Evolutionary conservation across 1,284 basidiomycete genomes (phyloP), one percentile per base, ranked within the genome.

Genomic region (Papiliotrema flavescens): DNA sequence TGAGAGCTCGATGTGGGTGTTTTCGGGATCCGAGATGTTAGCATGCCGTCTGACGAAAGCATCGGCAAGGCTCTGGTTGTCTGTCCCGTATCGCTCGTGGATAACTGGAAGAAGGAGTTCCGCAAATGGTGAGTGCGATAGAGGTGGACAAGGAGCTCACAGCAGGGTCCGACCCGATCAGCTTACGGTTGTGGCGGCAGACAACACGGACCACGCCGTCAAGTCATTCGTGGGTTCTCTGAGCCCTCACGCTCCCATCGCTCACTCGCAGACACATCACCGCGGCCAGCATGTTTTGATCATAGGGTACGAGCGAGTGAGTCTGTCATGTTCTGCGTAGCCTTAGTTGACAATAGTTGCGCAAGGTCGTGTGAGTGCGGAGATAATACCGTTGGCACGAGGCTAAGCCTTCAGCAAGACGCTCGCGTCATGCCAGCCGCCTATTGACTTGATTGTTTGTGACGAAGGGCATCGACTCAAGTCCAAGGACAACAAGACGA

Each of bases 381-480:
- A 7, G 8, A n/a, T 26, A 23, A 13, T 20, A 19, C 15, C 15
- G 36, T 14, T 2, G 17, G 28, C 19, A 11, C 6, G 11, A 19
- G 43, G 34, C 58, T 63, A 51, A 66, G 47, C 2, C 22, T 14
- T n/a, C 24, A 78, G 78, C 47, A 75, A 77, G 45, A 55, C 70
- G 19, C 61, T 80, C 41, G 69, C 72, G 20, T 69, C 64, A 4
- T 75, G 75, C 39, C 67, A 75, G 49, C 93, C 93, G 11, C 86
- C 89, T 0, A 89, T 99, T 62, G 96, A 89, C 7, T 79, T 99
- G 1, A 87, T 99, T 57, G 83, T 99, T 28, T 98, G 95, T 66
- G 96, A 99, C 69, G 96, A 99, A 81, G 92, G 94, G 1, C 96
- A 99, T 74, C 83, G 95, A 24, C 80, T 99, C 36, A 98, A 98